phyloP scores from a whole-genome alignment of 352 stramenopile species.

The Globisporangium nunn region DNA sequence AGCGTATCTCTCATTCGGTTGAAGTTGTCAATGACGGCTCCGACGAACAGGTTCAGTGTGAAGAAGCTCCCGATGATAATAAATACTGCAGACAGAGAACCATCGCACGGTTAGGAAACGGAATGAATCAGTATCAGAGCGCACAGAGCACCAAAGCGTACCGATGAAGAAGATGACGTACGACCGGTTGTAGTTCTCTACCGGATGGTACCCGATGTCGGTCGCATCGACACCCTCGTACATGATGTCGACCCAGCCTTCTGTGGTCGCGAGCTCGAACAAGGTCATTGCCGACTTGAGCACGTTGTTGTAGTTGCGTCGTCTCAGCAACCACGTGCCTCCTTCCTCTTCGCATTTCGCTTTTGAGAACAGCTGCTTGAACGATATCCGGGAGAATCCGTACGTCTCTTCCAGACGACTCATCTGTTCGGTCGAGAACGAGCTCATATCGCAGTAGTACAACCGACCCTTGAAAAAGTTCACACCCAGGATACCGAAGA shows the following conservation, averaged over 20 bases:
- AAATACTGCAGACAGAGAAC: constrained; percentile 34
- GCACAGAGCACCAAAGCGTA: constrained; percentile 10
- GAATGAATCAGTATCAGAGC: neutral
- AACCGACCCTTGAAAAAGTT: constrained; percentile 85
- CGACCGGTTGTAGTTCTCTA: constrained; percentile 53
- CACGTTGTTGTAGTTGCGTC: constrained; percentile 65
- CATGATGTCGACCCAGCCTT: constrained; percentile 84
- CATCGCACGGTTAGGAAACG: neutral
- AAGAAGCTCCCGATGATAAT: constrained; percentile 85
- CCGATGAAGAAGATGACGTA: constrained; percentile 76
- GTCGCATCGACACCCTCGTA: constrained; percentile 65
- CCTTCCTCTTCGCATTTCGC: constrained; percentile 23
- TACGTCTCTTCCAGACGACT: constrained; percentile 20
- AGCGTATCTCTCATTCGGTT: constrained; percentile 49
- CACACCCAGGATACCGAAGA: constrained; percentile 67
- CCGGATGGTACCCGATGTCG: constrained; percentile 59
- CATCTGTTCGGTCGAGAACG: constrained; percentile 20
- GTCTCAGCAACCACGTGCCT: constrained; percentile 19
- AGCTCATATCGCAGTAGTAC: constrained; percentile 53
- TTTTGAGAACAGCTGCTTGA: constrained; percentile 34
- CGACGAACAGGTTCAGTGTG: constrained; percentile 85
- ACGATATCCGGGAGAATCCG: constrained; percentile 31
- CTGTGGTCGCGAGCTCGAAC: constrained; percentile 83
- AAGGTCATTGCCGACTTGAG: constrained; percentile 44
- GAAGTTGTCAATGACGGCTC: constrained; percentile 87